Conservation (phyloP, 2,329 filamentous ascomycete genomes). For the Colletotrichum musicola region DNA sequence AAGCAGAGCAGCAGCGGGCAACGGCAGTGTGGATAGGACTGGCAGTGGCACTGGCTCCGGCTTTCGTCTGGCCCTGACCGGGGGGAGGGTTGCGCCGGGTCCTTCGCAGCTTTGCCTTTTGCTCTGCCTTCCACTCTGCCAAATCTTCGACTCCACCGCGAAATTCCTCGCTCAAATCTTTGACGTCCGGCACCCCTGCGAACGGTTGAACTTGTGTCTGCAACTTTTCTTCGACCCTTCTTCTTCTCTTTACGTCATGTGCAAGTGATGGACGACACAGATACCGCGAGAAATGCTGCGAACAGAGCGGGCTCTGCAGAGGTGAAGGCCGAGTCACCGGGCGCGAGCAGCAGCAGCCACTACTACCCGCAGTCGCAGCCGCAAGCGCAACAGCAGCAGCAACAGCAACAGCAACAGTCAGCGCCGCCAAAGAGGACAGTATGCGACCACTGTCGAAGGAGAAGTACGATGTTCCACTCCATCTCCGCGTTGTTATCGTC, state of each 20-base stretch:
- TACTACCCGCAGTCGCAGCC: too few species aligned
- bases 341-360: constrained; percentile 17
- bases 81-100: constrained; percentile 18
- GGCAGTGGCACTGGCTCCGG: constrained; percentile 6
- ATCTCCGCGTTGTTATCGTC: constrained; percentile 20
- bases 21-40: too few species aligned
- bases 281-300: constrained; percentile 39
- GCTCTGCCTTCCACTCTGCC: not conserved
- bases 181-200: constrained; percentile 31
- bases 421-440: constrained; percentile 52
- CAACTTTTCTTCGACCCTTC: constrained; percentile 20
- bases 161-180: constrained; percentile 38
- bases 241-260: constrained; percentile 33
- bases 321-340: constrained; percentile 39
- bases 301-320: constrained; percentile 39
- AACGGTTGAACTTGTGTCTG: constrained; percentile 25
- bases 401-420: constrained; percentile 26
- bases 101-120: not conserved
- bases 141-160: constrained; percentile 32
- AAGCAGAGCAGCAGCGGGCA: constrained; percentile 17
- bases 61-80: constrained; percentile 9
- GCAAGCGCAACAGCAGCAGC: constrained; percentile 2
- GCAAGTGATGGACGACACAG: constrained; percentile 36
- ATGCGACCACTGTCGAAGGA: constrained; percentile 59
- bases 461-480: constrained; percentile 50